Conservation (phyloP, 805 yeast species). For the Yamadazyma tumulicola region DNA sequence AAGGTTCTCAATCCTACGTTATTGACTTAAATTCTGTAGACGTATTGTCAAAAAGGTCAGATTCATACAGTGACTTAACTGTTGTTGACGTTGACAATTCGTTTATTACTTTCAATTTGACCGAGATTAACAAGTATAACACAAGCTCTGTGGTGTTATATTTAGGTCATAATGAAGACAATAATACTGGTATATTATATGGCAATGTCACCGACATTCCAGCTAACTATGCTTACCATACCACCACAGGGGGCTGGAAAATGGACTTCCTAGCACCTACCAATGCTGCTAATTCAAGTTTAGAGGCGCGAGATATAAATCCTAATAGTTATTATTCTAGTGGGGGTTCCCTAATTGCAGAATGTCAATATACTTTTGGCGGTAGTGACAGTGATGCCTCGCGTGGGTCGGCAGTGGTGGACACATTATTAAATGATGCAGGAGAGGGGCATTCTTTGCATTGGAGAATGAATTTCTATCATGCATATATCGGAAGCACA, state of each 20-base stretch:
- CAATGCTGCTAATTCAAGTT: not conserved
- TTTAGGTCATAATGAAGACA: not conserved
- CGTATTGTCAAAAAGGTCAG: not conserved
- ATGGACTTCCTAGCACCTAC: slow-evolving; percentile 1
- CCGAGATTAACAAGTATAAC: slow-evolving; percentile 1
- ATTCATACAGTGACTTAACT: not conserved
- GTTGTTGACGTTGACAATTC: not conserved
- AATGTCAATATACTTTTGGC: slow-evolving; percentile 3
- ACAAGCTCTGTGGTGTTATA: slow-evolving; percentile 1
- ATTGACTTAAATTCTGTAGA: slow-evolving; percentile 1
- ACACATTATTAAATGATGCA: slow-evolving; percentile 1
- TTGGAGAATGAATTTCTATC: slow-evolving; percentile 3
- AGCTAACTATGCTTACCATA: slow-evolving; percentile 1
- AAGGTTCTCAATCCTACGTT: slow-evolving; percentile 1
- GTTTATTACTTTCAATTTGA: slow-evolving; percentile 1
- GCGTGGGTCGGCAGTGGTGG: slow-evolving; percentile 1
- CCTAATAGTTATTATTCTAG: slow-evolving; percentile 2
- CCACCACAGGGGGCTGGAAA: slow-evolving; percentile 1
- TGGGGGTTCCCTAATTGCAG: slow-evolving; percentile 1
- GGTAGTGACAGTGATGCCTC: not conserved
- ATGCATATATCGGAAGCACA: slow-evolving; percentile 1
- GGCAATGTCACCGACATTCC: not conserved
- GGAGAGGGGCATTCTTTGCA: slow-evolving; percentile 2
- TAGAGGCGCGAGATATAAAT: slow-evolving; percentile 1
- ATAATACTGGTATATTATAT: not conserved